phyloP scores from a whole-genome alignment of 306 rosid genomes.

The Parietaria judaica region DNA sequence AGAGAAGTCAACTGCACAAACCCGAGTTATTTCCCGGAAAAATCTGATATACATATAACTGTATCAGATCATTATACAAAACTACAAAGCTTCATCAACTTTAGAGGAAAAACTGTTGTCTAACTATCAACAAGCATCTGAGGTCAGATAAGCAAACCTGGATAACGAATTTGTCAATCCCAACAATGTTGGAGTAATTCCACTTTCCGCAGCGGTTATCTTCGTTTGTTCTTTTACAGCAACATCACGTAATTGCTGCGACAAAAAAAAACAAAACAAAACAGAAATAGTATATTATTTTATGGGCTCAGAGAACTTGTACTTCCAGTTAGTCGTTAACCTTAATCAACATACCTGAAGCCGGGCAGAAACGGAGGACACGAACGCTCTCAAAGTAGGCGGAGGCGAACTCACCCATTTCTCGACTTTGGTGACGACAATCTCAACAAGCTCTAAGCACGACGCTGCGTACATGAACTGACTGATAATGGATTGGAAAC shows the following conservation, averaged over 20 bases:
- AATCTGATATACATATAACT: no score
- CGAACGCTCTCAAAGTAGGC: conserved; percentile 74
- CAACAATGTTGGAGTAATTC: conserved; percentile 61
- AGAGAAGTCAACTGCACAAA: background rate
- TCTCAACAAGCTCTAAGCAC: conserved; percentile 57
- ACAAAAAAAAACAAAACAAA: background rate
- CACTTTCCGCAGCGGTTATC: conserved; percentile 25
- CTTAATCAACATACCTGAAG: conserved; percentile 44
- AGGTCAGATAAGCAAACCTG: conserved; percentile 36
- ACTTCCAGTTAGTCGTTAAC: background rate
- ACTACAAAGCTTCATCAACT: background rate
- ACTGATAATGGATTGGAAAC: conserved; percentile 51
- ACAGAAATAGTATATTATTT: background rate
- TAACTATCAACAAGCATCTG: background rate
- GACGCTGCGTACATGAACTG: conserved; percentile 75
- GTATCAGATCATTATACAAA: no score
- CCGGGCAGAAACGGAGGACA: conserved; percentile 59
- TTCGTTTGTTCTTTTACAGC: conserved; percentile 66
- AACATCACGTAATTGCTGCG: conserved; percentile 61
- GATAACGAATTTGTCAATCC: conserved; percentile 74
- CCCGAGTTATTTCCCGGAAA: no score
- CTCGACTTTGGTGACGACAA: conserved; percentile 36
- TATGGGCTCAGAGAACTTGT: background rate
- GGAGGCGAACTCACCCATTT: conserved; percentile 31
- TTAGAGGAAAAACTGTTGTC: background rate